Base-by-base conservation (phyloP, 2,329 filamentous ascomycete species). In the Dactylellina leptospora region DNA sequence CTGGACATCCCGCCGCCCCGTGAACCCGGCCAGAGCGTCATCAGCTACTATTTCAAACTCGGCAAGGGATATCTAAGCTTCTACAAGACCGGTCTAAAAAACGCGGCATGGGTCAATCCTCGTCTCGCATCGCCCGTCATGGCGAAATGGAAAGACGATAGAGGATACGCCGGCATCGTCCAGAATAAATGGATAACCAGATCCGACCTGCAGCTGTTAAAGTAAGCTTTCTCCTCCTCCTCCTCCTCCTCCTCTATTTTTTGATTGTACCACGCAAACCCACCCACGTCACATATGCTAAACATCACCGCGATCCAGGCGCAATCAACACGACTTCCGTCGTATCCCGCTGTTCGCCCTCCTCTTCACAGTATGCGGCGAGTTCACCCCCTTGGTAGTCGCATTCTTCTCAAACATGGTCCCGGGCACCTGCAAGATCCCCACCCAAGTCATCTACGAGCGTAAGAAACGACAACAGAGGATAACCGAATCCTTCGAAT, bases 61-160 rank as follows among this genome's bases (percentile, higher is more conserved):
- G 93, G 91, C 74, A 89, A 90, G 78, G 87, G 90, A 55, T 96
- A 96, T 80, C 56, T 90, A 8, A 80, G 80, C 33, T 97, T 97
- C 85, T 97, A 97, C 86, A 96, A 95, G 81, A 84, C 86, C 0
- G 93, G 93, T 16, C 81, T 96, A 28, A 87, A 88, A 78, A 87
- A 89, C 76, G 87, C 96, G 55, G 87, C 87, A 78, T 81, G 82
- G 69, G 96, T 83, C 75, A 80, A 82, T 64, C 77, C 81, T 8
- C 79, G 82, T 0, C 80, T 79, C 4, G 61, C 77, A 3, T 74
- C 84, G 75, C 83, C 85, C 50, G 78, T 81, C 20, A 83, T 84
- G 9, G 78, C 88, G 11, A 79, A 81, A 55, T 80, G 81, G 5
- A 74, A 77, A 75, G 79, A 78, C 76, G 77, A 60, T 75, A 79